Base-by-base conservation (phyloP, 306 rosid species). In the Cucurbita pepo region DNA sequence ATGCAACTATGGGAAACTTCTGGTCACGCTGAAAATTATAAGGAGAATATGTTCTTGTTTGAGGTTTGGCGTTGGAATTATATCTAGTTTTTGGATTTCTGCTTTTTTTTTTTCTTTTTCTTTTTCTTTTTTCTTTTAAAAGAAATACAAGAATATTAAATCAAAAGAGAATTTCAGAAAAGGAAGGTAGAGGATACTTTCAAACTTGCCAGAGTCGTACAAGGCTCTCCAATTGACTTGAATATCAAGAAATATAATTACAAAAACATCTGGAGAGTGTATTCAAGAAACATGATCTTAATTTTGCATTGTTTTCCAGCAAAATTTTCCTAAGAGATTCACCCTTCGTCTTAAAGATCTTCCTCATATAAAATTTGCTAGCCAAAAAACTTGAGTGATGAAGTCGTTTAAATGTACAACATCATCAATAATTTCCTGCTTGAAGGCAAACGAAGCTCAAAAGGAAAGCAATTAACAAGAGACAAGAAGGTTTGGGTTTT, bases 1-100 rank as follows among this genome's bases (percentile, higher is more conserved):
- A 93, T 93, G 97, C 97, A 87, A 48, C 87, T 93, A 18, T 93
- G 98, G 98, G 91, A 81, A 77, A 86, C 90, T 78, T 93, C 98
- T 78, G 98, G 98, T 74, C 98, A 93, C 78, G 98, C 98, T 76
- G 90, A 83, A 40, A 90, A 93, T 78, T 93, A 93, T 81, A 93
- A 73, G 82, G 98, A 93, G 74, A 87, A 93, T 75, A 93, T 93
- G 97, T 93, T 93, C 89, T 63, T 80, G 71, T 87, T 93, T 71
- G 98, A 93, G 95, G 98, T 92, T 80, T 21, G 54, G 59, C 70
- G 60, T 50, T 69, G 50, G 25, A 8, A 58, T 60, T 36, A 19
- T 63, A 10, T 63, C 16, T 19, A 66, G 14, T 44, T 30, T 45
- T 21, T 67, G 38, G 56, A 21, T 67, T 11, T 22, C 5, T 44